Evolutionary conservation across 1,139 yeast genomes (phyloP), one percentile per base, ranked within the genome.

Genomic region (Yamadazyma mexicana): DNA sequence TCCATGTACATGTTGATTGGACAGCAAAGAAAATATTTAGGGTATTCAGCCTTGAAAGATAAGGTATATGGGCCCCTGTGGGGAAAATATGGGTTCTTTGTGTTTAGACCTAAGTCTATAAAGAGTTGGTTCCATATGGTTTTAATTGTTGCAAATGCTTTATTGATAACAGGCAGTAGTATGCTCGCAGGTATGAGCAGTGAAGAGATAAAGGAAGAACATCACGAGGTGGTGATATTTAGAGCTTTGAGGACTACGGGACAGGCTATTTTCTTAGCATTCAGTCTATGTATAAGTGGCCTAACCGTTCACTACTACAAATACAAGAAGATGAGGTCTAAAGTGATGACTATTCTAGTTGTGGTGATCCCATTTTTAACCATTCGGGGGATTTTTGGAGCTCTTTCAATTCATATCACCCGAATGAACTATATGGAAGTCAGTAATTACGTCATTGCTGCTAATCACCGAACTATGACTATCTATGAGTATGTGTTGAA

Each of bases 401-500:
- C 40, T 7, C 17, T 43, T 11, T 34, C 41, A 5, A 39, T 40
- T 6, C 37, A 31, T 22, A 24, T 43, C 12, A 34, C 24, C 15
- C 23, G 23, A 4, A 40, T 43, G 43, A 35, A 40, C 24, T 43
- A 38, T 47, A 63, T 48, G 40, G 45, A 53, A 32, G 40, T 59
- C 24, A 28, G 51, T 10, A 66, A 66, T 47, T 66, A 66, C 42
- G 39, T 51, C 5, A 42, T 38, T 11, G 42, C 37, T 6, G 62
- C 59, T 0, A 43, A 56, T n/a, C 48, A 52, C 16, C 31, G 48
- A 9, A 31, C 44, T 11, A 55, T 65, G 40, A 56, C 66, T 4
- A 50, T 56, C 8, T 63, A 52, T 40, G 74, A 68, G 45, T 66
- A 66, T 39, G 57, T 59, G 10, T 50, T 67, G 47, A 60, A 66